A percentile compares a stretch with the other conserved stretches of the same genome.
Evolutionary conservation across 1,284 basidiomycete species (phyloP).

Genomic region (Tilletiaria anomala): DNA sequence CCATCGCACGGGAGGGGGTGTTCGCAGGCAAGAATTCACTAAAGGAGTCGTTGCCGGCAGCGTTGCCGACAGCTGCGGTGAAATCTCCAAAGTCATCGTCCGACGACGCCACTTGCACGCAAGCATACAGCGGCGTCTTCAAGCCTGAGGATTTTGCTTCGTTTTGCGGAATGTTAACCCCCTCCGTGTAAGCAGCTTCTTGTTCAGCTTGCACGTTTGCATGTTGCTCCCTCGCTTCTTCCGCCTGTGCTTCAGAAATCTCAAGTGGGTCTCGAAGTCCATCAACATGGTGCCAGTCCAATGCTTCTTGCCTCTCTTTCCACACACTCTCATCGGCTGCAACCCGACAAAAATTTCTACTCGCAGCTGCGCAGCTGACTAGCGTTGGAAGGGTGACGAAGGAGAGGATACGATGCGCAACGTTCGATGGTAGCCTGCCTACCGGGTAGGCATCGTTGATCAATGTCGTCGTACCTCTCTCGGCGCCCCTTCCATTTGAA

Average conservation of each 20-base stretch:
- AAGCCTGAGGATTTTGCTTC: neutral
- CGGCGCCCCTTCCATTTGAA: too few species aligned
- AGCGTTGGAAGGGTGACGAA: constrained; percentile 13
- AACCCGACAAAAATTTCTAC: constrained; percentile 14
- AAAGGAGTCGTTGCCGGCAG: too few species aligned
- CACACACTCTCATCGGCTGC: constrained; percentile 23
- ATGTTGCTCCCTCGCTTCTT: neutral
- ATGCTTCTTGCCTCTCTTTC: constrained; percentile 8
- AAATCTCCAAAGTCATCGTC: too few species aligned
- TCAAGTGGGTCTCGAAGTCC: constrained; percentile 11
- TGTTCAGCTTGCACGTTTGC: constrained; percentile 4
- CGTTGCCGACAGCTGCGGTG: too few species aligned
- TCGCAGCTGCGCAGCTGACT: constrained; percentile 10
- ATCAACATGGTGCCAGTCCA: constrained; percentile 15
- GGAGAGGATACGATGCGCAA: constrained; percentile 15
- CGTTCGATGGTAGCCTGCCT: constrained; percentile 7
- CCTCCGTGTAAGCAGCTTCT: neutral
- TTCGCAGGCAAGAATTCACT: too few species aligned
- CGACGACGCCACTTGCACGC: neutral
- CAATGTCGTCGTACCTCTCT: too few species aligned
- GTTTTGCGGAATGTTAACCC: constrained; percentile 1
- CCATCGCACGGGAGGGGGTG: too few species aligned
- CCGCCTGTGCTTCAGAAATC: constrained; percentile 4
- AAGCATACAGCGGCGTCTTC: neutral
- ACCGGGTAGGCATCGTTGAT: too few species aligned